These are phyloP conservation scores for Dryas alaskensis DNA, from an alignment of 306 rosid genomes.

Conservation along the genomic window DNA sequence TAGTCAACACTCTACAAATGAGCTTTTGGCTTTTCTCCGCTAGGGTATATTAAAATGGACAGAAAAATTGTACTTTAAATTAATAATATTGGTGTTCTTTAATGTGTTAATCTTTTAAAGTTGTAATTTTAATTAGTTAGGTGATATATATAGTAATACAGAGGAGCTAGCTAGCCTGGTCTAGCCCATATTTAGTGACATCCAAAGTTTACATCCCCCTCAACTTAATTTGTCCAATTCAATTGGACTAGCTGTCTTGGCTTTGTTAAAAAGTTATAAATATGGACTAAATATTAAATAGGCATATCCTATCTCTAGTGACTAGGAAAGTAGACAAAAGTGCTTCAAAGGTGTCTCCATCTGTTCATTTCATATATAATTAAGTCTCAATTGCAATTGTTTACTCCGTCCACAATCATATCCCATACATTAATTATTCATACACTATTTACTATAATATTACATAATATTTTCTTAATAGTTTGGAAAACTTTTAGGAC, in stretches of 20 bases:
- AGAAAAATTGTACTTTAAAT: not conserved
- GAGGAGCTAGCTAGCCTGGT: not conserved
- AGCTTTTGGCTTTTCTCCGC: not conserved
- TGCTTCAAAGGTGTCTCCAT: conserved; percentile 23
- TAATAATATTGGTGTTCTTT: too few relatives aligned
- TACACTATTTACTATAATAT: not conserved
- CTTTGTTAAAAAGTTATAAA: conserved; percentile 15
- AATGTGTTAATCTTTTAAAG: not conserved
- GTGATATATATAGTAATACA: not conserved
- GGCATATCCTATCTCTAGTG: conserved; percentile 20
- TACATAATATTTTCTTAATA: conserved; percentile 9
- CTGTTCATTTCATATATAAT: conserved; percentile 3
- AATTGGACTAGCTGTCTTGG: conserved; percentile 22
- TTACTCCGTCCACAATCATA: conserved; percentile 26
- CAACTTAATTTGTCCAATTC: conserved; percentile 15
- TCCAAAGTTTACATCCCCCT: conserved; percentile 21
- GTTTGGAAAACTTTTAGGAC: conserved; percentile 18
- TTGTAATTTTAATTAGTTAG: not conserved
- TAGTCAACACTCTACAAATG: not conserved
- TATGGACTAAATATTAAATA: not conserved
- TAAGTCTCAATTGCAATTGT: conserved; percentile 11
- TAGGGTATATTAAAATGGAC: not conserved
- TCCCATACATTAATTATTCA: conserved; percentile 1
- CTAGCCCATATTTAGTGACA: conserved; percentile 2
- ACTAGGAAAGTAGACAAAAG: conserved; percentile 33